Base-by-base conservation (phyloP, 169 alveolate species). In the Ophryocystis elektroscirrha region DNA sequence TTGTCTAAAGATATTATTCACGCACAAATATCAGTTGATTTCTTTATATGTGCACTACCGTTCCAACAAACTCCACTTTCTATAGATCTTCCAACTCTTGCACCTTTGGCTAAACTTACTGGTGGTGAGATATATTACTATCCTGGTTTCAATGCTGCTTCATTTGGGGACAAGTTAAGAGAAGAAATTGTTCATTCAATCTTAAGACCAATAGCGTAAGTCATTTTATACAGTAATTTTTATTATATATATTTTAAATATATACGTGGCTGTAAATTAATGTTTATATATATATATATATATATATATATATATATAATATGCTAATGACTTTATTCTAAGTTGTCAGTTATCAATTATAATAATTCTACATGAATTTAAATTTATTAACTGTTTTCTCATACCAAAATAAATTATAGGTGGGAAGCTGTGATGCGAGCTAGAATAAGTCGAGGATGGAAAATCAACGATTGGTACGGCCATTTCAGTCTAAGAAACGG, bases 401-500 rank as follows among this genome's bases (percentile, higher is more conserved):
- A n/a, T n/a, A n/a, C n/a, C n/a, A n/a, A n/a, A n/a, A n/a, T n/a
- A n/a, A n/a, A n/a, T n/a, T n/a, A n/a, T 26, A 75, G 77, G 6
- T 92, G 97, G 97, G 98, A 92, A 61, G 85, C 95, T 0, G 95
- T 89, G 27, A 83, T 90, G 87, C 76, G 96, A 54, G 67, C 88
- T 24, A 76, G 99, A 30, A 79, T 78, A 22, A 80, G 95, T 29
- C 56, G 76, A 25, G 96, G 96, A 2, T 91, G 91, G 89, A 79
- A 75, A 59, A 72, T 84, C 30, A 65, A 84, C 26, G 66, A 80
- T 39, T 75, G 86, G 64, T 77, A 69, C 61, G 98, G 98, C 12
- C 83, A 91, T 63, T 59, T 81, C 62, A 75, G 63, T 59, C 61
- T 71, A 53, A 81, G 87, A 30, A 89, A 89, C 7, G 68, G 72